Evolutionary conservation across 495 filamentous ascomycete genomes (phyloP).

Genomic region (Penicillium malachiteum): DNA sequence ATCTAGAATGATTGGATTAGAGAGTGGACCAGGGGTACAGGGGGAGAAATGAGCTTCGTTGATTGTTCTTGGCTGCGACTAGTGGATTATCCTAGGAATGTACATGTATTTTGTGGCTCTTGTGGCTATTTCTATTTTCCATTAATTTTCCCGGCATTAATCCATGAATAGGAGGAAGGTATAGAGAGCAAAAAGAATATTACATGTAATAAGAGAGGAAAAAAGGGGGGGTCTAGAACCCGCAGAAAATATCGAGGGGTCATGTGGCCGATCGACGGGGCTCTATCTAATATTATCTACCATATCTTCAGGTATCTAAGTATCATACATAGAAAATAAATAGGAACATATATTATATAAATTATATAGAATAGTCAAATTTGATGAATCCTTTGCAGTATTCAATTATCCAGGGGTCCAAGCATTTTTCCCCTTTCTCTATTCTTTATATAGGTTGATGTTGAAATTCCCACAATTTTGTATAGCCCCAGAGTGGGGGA

Average conservation of each 20-base stretch:
- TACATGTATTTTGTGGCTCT: background rate
- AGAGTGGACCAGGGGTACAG: conserved; percentile 6
- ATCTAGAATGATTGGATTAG: background rate
- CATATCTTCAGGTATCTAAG: too few species aligned
- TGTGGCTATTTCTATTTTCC: too few species aligned
- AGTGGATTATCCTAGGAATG: conserved; percentile 6
- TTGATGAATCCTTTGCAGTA: too few species aligned
- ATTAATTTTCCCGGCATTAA: conserved; percentile 20
- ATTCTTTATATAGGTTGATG: background rate
- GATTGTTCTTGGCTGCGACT: conserved; percentile 21
- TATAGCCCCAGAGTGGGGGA: conserved; percentile 15
- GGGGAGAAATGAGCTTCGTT: conserved; percentile 2
- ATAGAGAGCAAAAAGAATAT: background rate
- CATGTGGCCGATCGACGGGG: conserved; percentile 45
- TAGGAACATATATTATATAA: too few species aligned
- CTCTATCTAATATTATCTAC: conserved; percentile 8
- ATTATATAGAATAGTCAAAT: too few species aligned
- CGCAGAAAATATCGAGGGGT: conserved; percentile 35
- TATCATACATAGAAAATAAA: too few species aligned
- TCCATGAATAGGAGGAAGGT: conserved; percentile 18
- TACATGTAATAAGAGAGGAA: background rate
- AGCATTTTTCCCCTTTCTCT: too few species aligned
- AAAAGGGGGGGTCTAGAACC: conserved; percentile 32
- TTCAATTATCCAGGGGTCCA: too few species aligned
- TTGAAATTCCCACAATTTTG: background rate